Evolutionary conservation across 345 rosid genomes (phyloP).

Genomic region (Raphanus raphanistrum): DNA sequence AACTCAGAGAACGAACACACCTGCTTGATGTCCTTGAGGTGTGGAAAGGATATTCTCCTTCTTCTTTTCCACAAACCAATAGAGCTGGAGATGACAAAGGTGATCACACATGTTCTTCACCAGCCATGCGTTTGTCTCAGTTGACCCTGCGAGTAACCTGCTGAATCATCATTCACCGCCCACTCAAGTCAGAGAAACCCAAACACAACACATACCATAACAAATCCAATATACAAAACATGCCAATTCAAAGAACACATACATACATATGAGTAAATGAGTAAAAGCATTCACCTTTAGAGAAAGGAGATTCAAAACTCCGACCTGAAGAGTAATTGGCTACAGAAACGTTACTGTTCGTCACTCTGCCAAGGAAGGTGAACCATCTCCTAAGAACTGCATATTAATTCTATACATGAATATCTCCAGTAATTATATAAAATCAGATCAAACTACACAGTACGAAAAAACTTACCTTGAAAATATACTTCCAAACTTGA

Average conservation of each 20-base stretch:
- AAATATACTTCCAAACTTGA: too few species aligned
- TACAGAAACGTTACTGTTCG: constrained; percentile 33
- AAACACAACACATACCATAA: not conserved
- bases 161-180: not conserved
- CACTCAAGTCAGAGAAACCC: not conserved
- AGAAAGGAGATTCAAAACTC: constrained; percentile 35
- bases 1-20: constrained; percentile 27
- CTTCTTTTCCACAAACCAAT: constrained; percentile 54
- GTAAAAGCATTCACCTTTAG: constrained; percentile 29
- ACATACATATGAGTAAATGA: constrained; percentile 8
- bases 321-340: constrained; percentile 38
- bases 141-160: constrained; percentile 40
- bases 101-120: constrained; percentile 70
- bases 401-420: too few species aligned
- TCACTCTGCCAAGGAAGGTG: constrained; percentile 52
- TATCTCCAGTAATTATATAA: too few species aligned
- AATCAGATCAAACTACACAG: too few species aligned
- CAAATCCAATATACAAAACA: not conserved
- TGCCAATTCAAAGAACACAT: not conserved
- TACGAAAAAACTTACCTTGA: too few species aligned
- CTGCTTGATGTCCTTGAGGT: constrained; percentile 82
- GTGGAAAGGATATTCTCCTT: constrained; percentile 36
- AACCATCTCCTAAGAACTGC: too few species aligned
- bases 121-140: constrained; percentile 53
- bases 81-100: constrained; percentile 67